A percentile compares a stretch with the other conserved stretches of the same genome.
phyloP scores from a whole-genome alignment of 495 filamentous ascomycete genomes.

The Aspergillus baeticus region DNA sequence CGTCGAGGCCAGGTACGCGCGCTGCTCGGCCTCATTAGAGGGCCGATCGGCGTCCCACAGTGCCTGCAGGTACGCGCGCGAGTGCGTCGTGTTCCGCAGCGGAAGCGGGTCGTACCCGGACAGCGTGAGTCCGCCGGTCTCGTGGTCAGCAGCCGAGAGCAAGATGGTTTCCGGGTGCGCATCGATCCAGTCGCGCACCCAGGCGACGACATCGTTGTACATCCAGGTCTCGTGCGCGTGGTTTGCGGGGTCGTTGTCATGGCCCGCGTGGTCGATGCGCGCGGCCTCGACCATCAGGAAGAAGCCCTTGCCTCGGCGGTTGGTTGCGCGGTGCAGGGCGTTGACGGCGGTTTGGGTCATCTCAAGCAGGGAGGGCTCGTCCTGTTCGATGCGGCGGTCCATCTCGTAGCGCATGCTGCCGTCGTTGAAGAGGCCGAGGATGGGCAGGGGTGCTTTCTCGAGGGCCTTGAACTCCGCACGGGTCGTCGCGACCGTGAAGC shows the following conservation, averaged over 20 bases:
- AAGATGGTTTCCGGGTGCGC: slow-evolving; percentile 6
- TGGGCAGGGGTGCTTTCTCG: not conserved
- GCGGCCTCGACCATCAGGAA: slow-evolving; percentile 10
- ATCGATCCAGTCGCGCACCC: slow-evolving; percentile 9
- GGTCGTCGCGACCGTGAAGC: not conserved
- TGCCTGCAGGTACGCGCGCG: not conserved
- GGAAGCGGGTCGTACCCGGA: slow-evolving; percentile 5
- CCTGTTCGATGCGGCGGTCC: slow-evolving; percentile 1
- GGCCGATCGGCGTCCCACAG: slow-evolving; percentile 2
- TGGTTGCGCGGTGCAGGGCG: not conserved
- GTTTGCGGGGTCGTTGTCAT: slow-evolving; percentile 7
- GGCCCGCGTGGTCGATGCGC: slow-evolving; percentile 6
- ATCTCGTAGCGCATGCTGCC: slow-evolving; percentile 12
- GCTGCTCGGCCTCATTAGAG: not conserved
- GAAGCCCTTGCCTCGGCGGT: not conserved
- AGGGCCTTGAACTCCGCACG: slow-evolving; percentile 6
- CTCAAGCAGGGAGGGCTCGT: slow-evolving; percentile 6
- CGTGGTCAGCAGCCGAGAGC: slow-evolving; percentile 4
- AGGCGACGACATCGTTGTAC: slow-evolving; percentile 8
- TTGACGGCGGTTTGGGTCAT: not conserved
- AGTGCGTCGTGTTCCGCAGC: not conserved
- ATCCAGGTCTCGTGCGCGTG: slow-evolving; percentile 1
- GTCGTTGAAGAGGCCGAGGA: slow-evolving; percentile 7
- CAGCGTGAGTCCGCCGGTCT: slow-evolving; percentile 1
- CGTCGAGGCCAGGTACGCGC: not conserved